Evolutionary conservation across 148 eudicot genomes (phyloP).

Genomic region (Nepenthes gracilis): DNA sequence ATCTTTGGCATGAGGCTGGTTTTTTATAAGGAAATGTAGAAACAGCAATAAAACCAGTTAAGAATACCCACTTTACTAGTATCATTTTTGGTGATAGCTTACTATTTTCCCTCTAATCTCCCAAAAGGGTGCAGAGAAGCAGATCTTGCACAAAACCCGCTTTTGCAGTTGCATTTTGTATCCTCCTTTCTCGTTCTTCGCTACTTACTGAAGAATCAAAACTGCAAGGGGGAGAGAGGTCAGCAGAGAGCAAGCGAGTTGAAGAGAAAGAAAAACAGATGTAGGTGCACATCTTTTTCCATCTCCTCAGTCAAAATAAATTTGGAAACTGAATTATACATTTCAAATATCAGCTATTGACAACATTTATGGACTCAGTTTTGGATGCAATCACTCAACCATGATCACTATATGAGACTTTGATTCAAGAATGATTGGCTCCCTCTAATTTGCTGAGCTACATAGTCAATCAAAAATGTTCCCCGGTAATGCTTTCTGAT

Average conservation of each 20-base stretch:
- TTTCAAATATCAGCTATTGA: neutral
- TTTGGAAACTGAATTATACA: neutral
- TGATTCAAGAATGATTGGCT: too few species aligned
- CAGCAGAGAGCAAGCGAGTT: neutral
- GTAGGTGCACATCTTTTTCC: too few species aligned
- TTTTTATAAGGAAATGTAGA: too few species aligned
- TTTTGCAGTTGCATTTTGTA: constrained; percentile 62
- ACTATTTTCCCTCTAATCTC: constrained; percentile 20
- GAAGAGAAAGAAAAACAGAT: neutral
- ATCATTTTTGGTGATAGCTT: too few species aligned
- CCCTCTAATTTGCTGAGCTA: too few species aligned
- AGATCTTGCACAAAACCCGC: constrained; percentile 83
- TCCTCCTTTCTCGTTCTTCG: constrained; percentile 73
- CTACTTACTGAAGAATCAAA: constrained; percentile 63
- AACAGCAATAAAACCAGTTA: neutral
- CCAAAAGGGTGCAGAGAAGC: constrained; percentile 54
- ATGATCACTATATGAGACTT: too few species aligned
- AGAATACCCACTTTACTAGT: neutral
- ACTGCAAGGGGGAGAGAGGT: constrained; percentile 26
- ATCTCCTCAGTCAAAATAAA: neutral
- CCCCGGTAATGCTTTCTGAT: too few species aligned
- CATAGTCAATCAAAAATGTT: too few species aligned
- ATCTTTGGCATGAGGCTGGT: too few species aligned
- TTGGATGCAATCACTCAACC: too few species aligned
- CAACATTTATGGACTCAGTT: too few species aligned